phyloP scores from a whole-genome alignment of 169 alveolate species.

The Plasmodium yoelii region DNA sequence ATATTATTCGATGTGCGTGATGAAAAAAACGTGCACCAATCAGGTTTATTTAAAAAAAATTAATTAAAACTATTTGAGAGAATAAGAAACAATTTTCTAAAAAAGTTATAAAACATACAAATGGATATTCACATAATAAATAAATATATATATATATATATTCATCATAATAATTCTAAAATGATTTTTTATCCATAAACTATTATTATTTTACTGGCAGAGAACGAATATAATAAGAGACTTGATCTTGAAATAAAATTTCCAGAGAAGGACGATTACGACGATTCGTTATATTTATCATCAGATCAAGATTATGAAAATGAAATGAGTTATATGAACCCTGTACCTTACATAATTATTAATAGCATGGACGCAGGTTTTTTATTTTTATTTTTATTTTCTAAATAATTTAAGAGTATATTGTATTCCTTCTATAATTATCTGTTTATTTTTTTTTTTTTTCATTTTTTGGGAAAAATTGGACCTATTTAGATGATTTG shows the following conservation, averaged over 20 bases:
- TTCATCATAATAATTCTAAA: background rate
- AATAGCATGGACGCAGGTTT: constrained; percentile 43
- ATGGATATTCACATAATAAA: background rate
- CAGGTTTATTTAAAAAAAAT: constrained; percentile 34
- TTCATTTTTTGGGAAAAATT: background rate
- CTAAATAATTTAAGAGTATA: background rate
- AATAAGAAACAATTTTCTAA: background rate
- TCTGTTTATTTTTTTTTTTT: background rate
- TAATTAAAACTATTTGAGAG: background rate
- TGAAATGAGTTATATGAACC: constrained; percentile 39
- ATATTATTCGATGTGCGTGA: constrained; percentile 51
- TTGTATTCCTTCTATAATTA: background rate
- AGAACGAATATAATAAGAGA: constrained; percentile 23
- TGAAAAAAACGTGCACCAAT: constrained; percentile 29
- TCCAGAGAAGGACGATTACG: constrained; percentile 20
- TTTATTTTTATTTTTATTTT: background rate
- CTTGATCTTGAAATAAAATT: constrained; percentile 62
- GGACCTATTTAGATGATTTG: background rate
- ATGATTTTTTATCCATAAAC: background rate
- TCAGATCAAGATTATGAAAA: constrained; percentile 39
- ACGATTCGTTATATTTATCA: constrained; percentile 24
- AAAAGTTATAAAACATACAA: background rate
- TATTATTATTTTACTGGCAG: background rate
- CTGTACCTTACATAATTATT: constrained; percentile 66
- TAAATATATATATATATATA: background rate